Base-by-base conservation (phyloP, 2,329 filamentous ascomycete species). In the Fusarium ambrosium region DNA sequence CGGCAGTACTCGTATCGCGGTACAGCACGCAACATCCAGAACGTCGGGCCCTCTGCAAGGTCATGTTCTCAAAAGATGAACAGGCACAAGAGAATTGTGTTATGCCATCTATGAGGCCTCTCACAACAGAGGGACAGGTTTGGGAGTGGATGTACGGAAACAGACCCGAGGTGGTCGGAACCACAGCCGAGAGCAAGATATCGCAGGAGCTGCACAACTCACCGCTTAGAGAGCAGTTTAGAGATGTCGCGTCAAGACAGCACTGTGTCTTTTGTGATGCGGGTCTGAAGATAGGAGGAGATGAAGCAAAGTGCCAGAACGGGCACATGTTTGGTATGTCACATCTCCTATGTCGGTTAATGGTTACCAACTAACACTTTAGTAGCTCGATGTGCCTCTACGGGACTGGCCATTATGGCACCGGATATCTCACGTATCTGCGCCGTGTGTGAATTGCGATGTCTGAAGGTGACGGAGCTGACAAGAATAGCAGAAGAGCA, bases 121-220 rank as follows among this genome's bases (percentile, higher is more conserved):
- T 79, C 9, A 78, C 87, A n/a, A 89, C 89, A 2, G 89, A 91
- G 78, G 89, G 85, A 0, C 81, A 82, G 41, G 82, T 88, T 53
- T 91, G 89, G 86, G 87, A 90, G 70, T 89, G 87, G 85, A 89
- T 91, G 86, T 91, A 91, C 74, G 89, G 88, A 20, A 81, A 82
- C n/a, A 87, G 87, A 0, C 81, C 84, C 0, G 82, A 84, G 2
- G 86, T 89, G 4, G 82, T 85, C 0, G 87, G 86, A 5, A 82
- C 85, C 24, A 81, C 81, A 18, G 58, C 70, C 20, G 60, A 74
- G 8, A 68, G 76, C 27, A 75, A 78, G 48, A 71, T 60, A 37
- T 73, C 62, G 2, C 29, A 53, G 5, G 68, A 69, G 29, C 61
- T 68, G 5, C 70, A 70, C 24, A 68, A 79, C 14, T 80, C 75